Percentiles rank a stretch among this genome's conserved stretches.
phyloP scores from a whole-genome alignment of 2,329 filamentous ascomycete genomes.

The Bipolaris bicolor region DNA sequence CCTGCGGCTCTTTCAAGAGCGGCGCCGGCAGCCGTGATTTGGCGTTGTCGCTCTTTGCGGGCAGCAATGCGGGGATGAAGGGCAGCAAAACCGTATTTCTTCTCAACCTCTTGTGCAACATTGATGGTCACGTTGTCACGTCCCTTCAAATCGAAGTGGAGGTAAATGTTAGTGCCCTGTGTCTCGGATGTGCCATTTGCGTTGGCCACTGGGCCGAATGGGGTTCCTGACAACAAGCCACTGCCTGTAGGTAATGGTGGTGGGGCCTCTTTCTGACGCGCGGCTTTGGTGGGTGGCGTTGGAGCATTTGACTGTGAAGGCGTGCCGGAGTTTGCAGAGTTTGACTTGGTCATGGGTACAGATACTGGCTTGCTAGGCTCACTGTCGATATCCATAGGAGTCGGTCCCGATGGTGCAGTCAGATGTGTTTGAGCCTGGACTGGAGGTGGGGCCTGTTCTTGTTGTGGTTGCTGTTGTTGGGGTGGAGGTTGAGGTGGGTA shows the following conservation, averaged over 20 bases:
- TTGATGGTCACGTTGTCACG: slow-evolving; percentile 92
- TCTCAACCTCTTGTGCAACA: slow-evolving; percentile 91
- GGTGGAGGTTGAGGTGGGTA: slow-evolving; percentile 25
- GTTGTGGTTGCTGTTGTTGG: slow-evolving; percentile 28
- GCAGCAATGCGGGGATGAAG: slow-evolving; percentile 90
- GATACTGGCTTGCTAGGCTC: slow-evolving; percentile 36
- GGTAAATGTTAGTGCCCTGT: slow-evolving; percentile 73
- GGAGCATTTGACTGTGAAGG: slow-evolving; percentile 57
- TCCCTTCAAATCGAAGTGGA: slow-evolving; percentile 80
- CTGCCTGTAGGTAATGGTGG: slow-evolving; percentile 66
- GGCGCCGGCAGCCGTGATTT: slow-evolving; percentile 86
- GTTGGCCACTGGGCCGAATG: slow-evolving; percentile 61
- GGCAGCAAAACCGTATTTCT: slow-evolving; percentile 92
- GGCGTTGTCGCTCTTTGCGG: slow-evolving; percentile 82
- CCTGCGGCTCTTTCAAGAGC: slow-evolving; percentile 79
- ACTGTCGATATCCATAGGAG: slow-evolving; percentile 48
- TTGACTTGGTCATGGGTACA: slow-evolving; percentile 44
- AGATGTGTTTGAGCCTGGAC: slow-evolving; percentile 9
- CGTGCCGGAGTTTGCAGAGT: slow-evolving; percentile 41
- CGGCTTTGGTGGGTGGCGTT: slow-evolving; percentile 62
- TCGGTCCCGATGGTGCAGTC: slow-evolving; percentile 27
- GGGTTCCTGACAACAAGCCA: slow-evolving; percentile 66
- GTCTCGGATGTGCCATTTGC: slow-evolving; percentile 53
- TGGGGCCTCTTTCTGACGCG: slow-evolving; percentile 61
- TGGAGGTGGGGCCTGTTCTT: slow-evolving; percentile 15